Conservation (phyloP, 352 stramenopile genomes). For the Globisporangium abappressorium region DNA sequence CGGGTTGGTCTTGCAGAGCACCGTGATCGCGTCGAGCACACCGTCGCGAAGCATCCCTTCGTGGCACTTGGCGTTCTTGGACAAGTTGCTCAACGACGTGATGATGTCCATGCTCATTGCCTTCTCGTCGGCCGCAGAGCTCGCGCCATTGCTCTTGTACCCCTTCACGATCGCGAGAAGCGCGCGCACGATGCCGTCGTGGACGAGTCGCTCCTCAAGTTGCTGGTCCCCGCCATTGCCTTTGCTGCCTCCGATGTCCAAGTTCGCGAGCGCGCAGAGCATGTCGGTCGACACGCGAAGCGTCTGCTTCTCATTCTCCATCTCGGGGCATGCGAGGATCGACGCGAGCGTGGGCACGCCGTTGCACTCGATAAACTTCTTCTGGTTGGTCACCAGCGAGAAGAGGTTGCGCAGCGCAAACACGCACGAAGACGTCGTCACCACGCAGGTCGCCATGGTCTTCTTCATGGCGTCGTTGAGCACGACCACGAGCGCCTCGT, state of each 20-base stretch:
- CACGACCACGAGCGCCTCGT: conserved; percentile 35
- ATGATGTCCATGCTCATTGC: conserved; percentile 57
- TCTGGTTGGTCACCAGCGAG: conserved; percentile 48
- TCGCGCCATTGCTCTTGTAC: conserved; percentile 20
- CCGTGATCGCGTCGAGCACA: conserved; percentile 49
- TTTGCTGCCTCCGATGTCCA: conserved; percentile 19
- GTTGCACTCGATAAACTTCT: conserved; percentile 57
- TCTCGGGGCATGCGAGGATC: conserved; percentile 44
- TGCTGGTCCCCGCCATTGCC: conserved; percentile 14
- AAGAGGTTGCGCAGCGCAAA: conserved; percentile 77
- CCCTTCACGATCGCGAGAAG: conserved; percentile 59
- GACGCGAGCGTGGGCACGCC: conserved; percentile 63
- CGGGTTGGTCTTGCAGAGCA: conserved; percentile 44
- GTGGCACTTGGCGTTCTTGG: conserved; percentile 52
- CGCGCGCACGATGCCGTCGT: conserved; percentile 67
- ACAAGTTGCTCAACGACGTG: conserved; percentile 65
- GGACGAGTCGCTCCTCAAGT: conserved; percentile 66
- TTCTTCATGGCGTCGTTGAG: conserved; percentile 74
- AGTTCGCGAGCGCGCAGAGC: conserved; percentile 61
- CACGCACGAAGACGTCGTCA: conserved; percentile 54
- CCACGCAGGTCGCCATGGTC: conserved; percentile 50
- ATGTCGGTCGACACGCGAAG: conserved; percentile 58
- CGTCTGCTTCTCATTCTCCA: conserved; percentile 45
- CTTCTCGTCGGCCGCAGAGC: conserved; percentile 27
- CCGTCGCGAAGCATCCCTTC: conserved; percentile 77